Base-by-base conservation (phyloP, 768 basidiomycete genomes). In the Tulasnella sp. region DNA sequence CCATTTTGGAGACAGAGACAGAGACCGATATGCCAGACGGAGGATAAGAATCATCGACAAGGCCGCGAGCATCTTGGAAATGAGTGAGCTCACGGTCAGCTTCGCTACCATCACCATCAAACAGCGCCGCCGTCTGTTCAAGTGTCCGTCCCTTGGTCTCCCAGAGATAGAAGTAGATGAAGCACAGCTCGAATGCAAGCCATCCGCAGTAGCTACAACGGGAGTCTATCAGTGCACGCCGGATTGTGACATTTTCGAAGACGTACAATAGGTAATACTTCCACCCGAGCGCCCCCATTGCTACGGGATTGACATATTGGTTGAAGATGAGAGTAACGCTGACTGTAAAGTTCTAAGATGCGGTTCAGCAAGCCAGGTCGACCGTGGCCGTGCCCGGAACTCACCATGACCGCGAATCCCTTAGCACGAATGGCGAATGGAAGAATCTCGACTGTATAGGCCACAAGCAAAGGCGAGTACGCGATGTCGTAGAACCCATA, bases 391-490 rank as follows among this genome's bases (percentile, higher is more conserved):
- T 36, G 76, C 6, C 71, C 24, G 3, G 52, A 31, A 83, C 87
- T 21, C 80, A 91, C 91, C 91, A 94, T 93, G 46, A 93, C 83
- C 9, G 93, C 91, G 80, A 93, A 92, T 0, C 94, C 94, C 82
- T 91, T 93, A 14, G 94, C 94, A 75, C 95, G 91, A 80, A 95
- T 91, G 80, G 87, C 88, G 85, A 90, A 94, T 0, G 94, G 94
- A 4, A 96, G 85, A 81, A 96, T 95, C 84, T 96, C 95, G 79
- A 95, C 86, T 8, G 88, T 88, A 44, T 79, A 79, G 18, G 78
- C 81, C 40, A 90, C 84, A 36, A 93, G 86, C 85, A 95, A 88
- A 6, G 94, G 93, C 1, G 91, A 92, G 84, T 94, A 94, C 38
- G 92, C 92, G 79, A 94, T 87, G 82, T 93, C 92, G 80, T 90